Base-by-base conservation (phyloP, 176 grass and related monocot genomes). In the Carex kokanica region DNA sequence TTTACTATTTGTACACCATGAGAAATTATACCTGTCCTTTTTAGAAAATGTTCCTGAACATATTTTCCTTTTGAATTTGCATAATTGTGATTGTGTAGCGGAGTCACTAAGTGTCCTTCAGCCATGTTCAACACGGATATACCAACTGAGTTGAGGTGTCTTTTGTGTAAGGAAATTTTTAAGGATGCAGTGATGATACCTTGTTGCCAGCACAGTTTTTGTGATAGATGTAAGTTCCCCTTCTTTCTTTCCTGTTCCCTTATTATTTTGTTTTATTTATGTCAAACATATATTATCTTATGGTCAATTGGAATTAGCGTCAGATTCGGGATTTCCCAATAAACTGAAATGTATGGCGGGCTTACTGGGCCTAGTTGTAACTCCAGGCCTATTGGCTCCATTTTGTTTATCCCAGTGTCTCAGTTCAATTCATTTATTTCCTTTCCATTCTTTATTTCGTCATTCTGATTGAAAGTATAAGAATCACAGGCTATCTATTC, bases 161-260 rank as follows among this genome's bases (percentile, higher is more conserved):
- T 71, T 83, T 81, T 90, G 60, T 90, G 88, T 51, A 86, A 84
- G 60, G 71, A 62, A 64, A 90, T 90, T 41, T 90, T 86, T 14
- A 80, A 87, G 45, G 81, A 87, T 13, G 81, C 88, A 58, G 85
- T 90, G 36, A 86, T 90, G 88, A 87, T 90, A 83, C 88, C 81
- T 38, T 90, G 88, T 71, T 90, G 88, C 81, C 88, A 90, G 59
- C 88, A 90, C 86, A 90, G 85, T 72, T 90, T 90, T 80, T 90
- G 88, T 54, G 81, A 87, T 40, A 84, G 41, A 80, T 90, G 85
- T 90, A 74, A 87, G 73, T 80, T 72, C 20, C 71, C 56, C 84
- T 73, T 31, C 12, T 61, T 41, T 56, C 41, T 31, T 47, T n/a
- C 12, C 12, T 27, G 20, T 13, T 47, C 49, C 5, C 0, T 1